Base-by-base conservation (phyloP, 768 basidiomycete species). In the Suillus alpinus region DNA sequence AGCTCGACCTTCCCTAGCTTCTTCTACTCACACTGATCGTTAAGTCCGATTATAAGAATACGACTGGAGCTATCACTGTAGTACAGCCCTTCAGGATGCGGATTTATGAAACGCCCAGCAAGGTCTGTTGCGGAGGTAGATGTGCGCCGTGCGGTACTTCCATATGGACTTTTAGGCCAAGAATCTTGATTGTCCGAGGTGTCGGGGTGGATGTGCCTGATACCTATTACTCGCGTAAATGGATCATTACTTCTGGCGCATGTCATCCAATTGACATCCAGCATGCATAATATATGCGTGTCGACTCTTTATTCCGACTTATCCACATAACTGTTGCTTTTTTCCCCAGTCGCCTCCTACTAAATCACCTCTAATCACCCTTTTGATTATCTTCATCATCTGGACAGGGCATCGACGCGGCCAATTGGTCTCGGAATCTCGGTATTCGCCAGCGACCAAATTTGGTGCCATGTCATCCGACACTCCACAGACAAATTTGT, bases 21-120 rank as follows among this genome's bases (percentile, higher is more conserved):
- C 26, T 26, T 26, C 26, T 26, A 26, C 26, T 26, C 26, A 26
- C 26, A 26, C 26, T 26, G 26, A 26, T 26, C 26, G 26, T 26
- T 71, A 73, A 32, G 63, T 70, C 23, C 71, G 73, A 71, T 73
- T 71, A 43, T 43, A 43, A 14, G 31, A 29, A 36, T 16, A 23
- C 12, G 14, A 52, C 51, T 43, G 31, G 18, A 31, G n/a, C 4
- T 9, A n/a, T 8, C 10, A 26, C 13, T n/a, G n/a, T 20, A 18
- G 18, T 18, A 18, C 7, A 41, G 18, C 8, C 40, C 7, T 41
- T 14, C 8, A 41, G 18, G 40, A 18, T 41, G 40, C 40, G 18
- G 37, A 37, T 13, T 36, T 37, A 37, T 14, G 37, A 37, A 37
- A 13, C 37, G 37, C 36, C 36, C 10, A 37, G 31, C 32, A 32